Evolutionary conservation across 2,329 filamentous ascomycete genomes (phyloP).

Genomic region (Nemania abortiva): DNA sequence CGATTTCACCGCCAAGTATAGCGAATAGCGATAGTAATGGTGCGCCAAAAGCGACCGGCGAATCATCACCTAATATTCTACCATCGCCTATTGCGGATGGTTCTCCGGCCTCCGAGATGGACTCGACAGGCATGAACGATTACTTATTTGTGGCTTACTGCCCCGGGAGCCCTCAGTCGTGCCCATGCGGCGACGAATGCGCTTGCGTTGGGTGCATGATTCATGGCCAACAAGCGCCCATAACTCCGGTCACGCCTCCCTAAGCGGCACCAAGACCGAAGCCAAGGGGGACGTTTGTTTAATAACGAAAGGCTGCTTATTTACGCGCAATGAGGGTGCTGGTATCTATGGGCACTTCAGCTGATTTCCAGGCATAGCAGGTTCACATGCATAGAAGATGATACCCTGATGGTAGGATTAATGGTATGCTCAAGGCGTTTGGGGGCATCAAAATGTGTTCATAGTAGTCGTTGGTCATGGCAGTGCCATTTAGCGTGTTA

Average conservation of each 20-base stretch:
- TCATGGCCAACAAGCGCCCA: constrained; percentile 52
- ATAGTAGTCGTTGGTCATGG: constrained; percentile 9
- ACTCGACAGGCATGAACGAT: constrained; percentile 58
- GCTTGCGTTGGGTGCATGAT: constrained; percentile 69
- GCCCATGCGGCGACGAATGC: constrained; percentile 71
- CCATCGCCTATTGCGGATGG: constrained; percentile 63
- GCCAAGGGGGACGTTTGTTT: neutral
- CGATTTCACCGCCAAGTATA: constrained; percentile 37
- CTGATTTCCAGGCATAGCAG: constrained; percentile 20
- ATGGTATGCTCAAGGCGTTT: constrained; percentile 16
- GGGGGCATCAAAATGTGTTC: constrained; percentile 9
- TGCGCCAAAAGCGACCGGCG: constrained; percentile 14
- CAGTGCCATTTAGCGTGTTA: constrained; percentile 5
- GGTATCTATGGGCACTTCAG: neutral
- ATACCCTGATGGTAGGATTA: constrained; percentile 35
- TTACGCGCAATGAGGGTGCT: neutral
- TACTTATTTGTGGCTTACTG: constrained; percentile 73
- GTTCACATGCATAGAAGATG: constrained; percentile 33
- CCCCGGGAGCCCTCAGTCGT: constrained; percentile 62
- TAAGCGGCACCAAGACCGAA: constrained; percentile 1
- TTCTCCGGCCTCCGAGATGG: constrained; percentile 62
- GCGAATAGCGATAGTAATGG: constrained; percentile 30
- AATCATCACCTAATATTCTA: constrained; percentile 26
- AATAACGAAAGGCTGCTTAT: neutral
- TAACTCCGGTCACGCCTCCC: constrained; percentile 30